Base-by-base conservation (phyloP, 768 basidiomycete species). In the Inosperma sp. region DNA sequence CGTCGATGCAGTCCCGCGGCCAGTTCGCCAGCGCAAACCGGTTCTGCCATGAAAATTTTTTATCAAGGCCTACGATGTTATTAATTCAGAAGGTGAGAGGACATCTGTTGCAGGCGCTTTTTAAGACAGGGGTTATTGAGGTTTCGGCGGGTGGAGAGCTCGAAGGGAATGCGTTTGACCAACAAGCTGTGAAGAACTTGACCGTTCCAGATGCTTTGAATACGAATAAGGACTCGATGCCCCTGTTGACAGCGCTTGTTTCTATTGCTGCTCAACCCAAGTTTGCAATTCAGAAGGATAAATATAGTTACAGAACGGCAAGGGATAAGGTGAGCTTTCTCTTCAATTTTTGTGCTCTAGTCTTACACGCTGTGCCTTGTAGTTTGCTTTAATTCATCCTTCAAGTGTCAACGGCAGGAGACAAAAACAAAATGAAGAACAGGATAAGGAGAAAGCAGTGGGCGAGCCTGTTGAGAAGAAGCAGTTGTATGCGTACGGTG, bases 241-340 rank as follows among this genome's bases (percentile, higher is more conserved):
- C 93, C 9, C 68, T 96, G 21, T 70, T 95, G 23, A 83, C 88
- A 10, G 91, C 85, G 7, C 72, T 97, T 47, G 88, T 96, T 61
- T 81, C 91, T 8, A 79, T 89, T 45, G 91, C 90, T 0, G 81
- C 81, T 2, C 91, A 94, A 60, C 93, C 93, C 19, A 93, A 94
- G 65, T 95, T 93, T 65, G 93, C 88, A 3, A 78, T 95, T 47
- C 74, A 86, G 45, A 82, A 80, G 5, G 78, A 82, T 2, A 84
- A 84, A 36, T 82, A 74, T 63, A 75, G 74, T 5, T 80, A 80
- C 52, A 76, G 91, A 36, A 95, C 93, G 2, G 74, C 81, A 13
- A 79, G 82, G 49, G 93, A 96, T 62, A 93, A 88, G 81, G 93
- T 93, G 53, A 25, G 75, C 55, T 34, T 47, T 43, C 16, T 47